phyloP scores from a whole-genome alignment of 768 basidiomycete genomes.

The Suillus occidentalis region DNA sequence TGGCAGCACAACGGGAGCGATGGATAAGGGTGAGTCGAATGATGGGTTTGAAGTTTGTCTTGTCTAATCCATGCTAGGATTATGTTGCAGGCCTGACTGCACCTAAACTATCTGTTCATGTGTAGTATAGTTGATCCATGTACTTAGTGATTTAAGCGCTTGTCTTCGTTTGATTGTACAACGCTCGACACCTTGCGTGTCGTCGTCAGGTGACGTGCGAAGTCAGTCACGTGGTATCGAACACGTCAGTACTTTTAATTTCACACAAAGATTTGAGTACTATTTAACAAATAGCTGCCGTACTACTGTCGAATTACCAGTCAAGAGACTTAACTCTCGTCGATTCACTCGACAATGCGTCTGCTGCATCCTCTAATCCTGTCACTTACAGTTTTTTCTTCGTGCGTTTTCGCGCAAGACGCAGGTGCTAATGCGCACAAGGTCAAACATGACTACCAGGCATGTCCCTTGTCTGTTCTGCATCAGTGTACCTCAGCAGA shows the following conservation, averaged over 20 bases:
- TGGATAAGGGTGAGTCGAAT: conserved; percentile 77
- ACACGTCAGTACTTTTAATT: conserved; percentile 47
- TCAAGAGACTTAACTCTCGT: conserved; percentile 1
- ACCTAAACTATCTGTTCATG: conserved; percentile 80
- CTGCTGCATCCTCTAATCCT: conserved; percentile 51
- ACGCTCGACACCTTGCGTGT: background rate
- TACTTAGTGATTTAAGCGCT: background rate
- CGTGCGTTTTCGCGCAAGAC: conserved; percentile 52
- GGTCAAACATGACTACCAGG: conserved; percentile 74
- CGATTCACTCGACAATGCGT: conserved; percentile 48
- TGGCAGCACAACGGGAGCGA: conserved; percentile 78
- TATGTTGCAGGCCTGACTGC: conserved; percentile 67
- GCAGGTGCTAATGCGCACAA: conserved; percentile 39
- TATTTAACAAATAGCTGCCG: background rate
- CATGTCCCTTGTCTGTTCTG: conserved; percentile 25
- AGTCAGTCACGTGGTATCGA: conserved; percentile 35
- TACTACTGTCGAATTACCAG: background rate
- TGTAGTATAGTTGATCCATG: conserved; percentile 28
- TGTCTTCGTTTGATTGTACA: background rate
- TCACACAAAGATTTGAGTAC: background rate
- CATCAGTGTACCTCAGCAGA: background rate
- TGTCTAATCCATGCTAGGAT: conserved; percentile 44
- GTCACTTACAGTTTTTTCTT: conserved; percentile 44
- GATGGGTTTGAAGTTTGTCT: conserved; percentile 2
- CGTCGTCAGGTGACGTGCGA: conserved; percentile 1